Evolutionary conservation across 202 grass and related monocot species (phyloP).

Genomic region (Zoysia matrella): DNA sequence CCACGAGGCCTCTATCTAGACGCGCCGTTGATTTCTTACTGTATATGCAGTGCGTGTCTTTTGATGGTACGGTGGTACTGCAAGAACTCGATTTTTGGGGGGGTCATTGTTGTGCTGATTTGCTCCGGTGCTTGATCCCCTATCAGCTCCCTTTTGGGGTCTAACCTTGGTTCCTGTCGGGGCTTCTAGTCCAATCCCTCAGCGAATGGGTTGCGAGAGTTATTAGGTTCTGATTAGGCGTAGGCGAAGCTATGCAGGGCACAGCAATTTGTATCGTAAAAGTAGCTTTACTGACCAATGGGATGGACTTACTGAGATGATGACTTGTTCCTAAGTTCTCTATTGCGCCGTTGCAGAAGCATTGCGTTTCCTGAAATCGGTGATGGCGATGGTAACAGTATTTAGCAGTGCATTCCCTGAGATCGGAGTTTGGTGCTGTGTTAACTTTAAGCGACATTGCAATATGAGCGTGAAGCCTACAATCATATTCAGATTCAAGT

Average conservation of each 20-base stretch:
- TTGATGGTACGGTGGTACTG: neutral
- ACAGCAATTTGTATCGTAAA: neutral
- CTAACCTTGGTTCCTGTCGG: neutral
- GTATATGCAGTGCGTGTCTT: neutral
- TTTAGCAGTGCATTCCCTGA: neutral
- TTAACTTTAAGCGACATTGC: neutral
- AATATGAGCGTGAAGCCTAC: neutral
- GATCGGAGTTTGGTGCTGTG: neutral
- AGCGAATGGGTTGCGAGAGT: neutral
- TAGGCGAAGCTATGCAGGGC: neutral
- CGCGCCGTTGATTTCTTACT: neutral
- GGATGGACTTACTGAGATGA: too few species aligned
- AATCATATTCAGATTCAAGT: neutral
- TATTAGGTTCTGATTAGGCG: neutral
- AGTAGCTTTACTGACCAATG: neutral
- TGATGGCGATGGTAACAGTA: neutral
- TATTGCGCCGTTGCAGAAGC: neutral
- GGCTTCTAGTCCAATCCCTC: neutral
- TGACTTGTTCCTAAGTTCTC: too few species aligned
- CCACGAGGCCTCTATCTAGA: slow-evolving; percentile 9
- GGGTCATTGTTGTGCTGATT: neutral
- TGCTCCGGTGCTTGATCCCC: neutral
- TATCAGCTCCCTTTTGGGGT: neutral
- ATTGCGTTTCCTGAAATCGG: neutral
- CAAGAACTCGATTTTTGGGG: neutral